These are phyloP conservation scores for Bombardia bombarda DNA, from an alignment of 495 filamentous ascomycete genomes.

Conservation along the genomic window DNA sequence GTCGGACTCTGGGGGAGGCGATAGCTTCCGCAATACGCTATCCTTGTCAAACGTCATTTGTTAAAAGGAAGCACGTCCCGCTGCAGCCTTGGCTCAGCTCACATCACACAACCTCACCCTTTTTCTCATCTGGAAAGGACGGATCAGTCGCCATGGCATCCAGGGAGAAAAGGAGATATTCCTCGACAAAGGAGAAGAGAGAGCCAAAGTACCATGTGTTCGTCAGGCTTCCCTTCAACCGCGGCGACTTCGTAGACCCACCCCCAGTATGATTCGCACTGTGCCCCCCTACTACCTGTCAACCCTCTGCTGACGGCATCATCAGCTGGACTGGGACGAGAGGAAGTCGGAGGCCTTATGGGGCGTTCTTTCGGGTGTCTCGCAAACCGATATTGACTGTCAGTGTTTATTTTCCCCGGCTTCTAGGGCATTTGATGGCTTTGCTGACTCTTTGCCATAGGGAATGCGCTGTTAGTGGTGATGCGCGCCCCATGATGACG, in stretches of 20 bases:
- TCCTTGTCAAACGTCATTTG: too few relatives aligned
- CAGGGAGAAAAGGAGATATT: conserved; percentile 12
- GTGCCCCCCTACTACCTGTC: too few relatives aligned
- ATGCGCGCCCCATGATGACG: too few relatives aligned
- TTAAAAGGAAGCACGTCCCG: background rate
- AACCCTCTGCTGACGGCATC: conserved; percentile 4
- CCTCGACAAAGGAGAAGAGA: conserved; percentile 6
- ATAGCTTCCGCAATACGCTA: too few relatives aligned
- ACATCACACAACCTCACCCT: background rate
- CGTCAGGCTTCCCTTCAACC: conserved; percentile 77
- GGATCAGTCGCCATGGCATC: conserved; percentile 7
- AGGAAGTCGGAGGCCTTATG: conserved; percentile 83
- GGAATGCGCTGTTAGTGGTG: conserved; percentile 4
- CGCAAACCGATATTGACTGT: conserved; percentile 78
- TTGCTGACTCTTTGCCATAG: background rate
- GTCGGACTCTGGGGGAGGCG: too few relatives aligned
- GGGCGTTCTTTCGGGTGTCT: conserved; percentile 75
- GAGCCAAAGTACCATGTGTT: conserved; percentile 64
- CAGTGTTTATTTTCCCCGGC: conserved; percentile 24
- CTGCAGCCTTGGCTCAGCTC: background rate
- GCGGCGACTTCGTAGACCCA: conserved; percentile 85
- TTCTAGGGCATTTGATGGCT: background rate
- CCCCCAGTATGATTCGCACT: conserved; percentile 53
- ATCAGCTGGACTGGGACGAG: conserved; percentile 52
- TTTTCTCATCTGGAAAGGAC: background rate